Evolutionary conservation across 2,329 filamentous ascomycete genomes (phyloP).

Genomic region (Ophiostoma populinum): DNA sequence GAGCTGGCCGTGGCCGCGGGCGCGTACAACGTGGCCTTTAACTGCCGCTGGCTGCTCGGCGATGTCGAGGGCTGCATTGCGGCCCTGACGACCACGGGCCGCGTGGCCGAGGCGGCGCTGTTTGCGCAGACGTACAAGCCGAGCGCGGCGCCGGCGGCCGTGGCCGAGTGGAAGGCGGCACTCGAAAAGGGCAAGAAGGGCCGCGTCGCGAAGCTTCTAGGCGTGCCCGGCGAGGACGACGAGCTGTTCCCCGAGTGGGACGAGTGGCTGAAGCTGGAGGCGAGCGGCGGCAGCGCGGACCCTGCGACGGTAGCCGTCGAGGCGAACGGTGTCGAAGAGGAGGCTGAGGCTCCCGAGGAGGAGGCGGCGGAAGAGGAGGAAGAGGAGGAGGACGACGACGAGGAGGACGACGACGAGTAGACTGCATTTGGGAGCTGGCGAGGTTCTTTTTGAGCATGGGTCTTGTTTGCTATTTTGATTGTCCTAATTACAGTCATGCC

Average conservation of each 20-base stretch:
- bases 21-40: slow-evolving; percentile 86
- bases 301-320: not conserved
- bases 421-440: no score
- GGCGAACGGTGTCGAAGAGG: not conserved
- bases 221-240: slow-evolving; percentile 63
- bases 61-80: slow-evolving; percentile 70
- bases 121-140: slow-evolving; percentile 96
- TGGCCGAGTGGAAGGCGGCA: slow-evolving; percentile 62
- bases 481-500: no score
- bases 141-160: slow-evolving; percentile 49
- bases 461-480: no score
- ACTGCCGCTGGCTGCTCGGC: slow-evolving; percentile 70
- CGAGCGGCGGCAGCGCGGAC: slow-evolving; percentile 38
- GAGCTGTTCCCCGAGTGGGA: slow-evolving; percentile 97
- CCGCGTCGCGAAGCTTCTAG: slow-evolving; percentile 69
- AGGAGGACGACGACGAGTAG: no score
- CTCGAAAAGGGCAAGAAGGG: slow-evolving; percentile 74
- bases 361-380: not conserved
- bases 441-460: no score
- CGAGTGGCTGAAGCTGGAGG: slow-evolving; percentile 66
- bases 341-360: slow-evolving; percentile 30
- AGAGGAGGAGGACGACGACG: slow-evolving; percentile 1
- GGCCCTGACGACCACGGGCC: slow-evolving; percentile 60
- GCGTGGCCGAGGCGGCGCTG: slow-evolving; percentile 70
- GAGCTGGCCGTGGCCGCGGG: slow-evolving; percentile 58